phyloP scores from a whole-genome alignment of 371 early-diverging fungal genomes.

The Mortierella sp. region DNA sequence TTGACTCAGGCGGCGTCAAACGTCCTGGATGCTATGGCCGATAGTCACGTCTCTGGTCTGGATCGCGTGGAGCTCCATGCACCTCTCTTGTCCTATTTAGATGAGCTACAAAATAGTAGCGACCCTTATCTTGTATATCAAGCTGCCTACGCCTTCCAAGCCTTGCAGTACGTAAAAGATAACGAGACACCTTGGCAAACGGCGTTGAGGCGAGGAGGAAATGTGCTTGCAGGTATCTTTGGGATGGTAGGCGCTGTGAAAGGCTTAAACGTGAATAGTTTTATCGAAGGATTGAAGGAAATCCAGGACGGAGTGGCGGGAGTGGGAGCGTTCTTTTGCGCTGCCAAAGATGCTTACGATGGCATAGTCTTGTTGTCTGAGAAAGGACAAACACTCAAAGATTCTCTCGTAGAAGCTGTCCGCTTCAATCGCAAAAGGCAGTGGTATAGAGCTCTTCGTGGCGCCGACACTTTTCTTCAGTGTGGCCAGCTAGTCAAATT shows the following conservation, averaged over 20 bases:
- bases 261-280: constrained; percentile 10
- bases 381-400: not conserved
- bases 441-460: constrained; percentile 16
- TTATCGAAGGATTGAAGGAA: constrained; percentile 10
- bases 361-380: not conserved
- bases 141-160: constrained; percentile 23
- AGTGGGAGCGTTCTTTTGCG: not conserved
- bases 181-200: constrained; percentile 17
- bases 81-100: not conserved
- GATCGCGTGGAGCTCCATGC: constrained; percentile 8
- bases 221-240: constrained; percentile 5
- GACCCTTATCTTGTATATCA: constrained; percentile 18
- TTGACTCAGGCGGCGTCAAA: constrained; percentile 3
- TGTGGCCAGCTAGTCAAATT: constrained; percentile 7
- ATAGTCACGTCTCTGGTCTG: constrained; percentile 5
- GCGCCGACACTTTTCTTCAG: constrained; percentile 5
- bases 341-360: not conserved
- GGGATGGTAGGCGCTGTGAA: constrained; percentile 16
- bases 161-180: constrained; percentile 13
- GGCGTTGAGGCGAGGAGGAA: constrained; percentile 5
- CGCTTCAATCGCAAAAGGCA: constrained; percentile 8
- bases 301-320: constrained; percentile 11
- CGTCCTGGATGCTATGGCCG: constrained; percentile 26
- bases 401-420: constrained; percentile 9
- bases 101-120: not conserved